Percentiles rank a stretch among this genome's conserved stretches.
These are phyloP conservation scores for Coniochaeta hoffmannii DNA, from an alignment of 2,329 filamentous ascomycete species.

Conservation along the genomic window DNA sequence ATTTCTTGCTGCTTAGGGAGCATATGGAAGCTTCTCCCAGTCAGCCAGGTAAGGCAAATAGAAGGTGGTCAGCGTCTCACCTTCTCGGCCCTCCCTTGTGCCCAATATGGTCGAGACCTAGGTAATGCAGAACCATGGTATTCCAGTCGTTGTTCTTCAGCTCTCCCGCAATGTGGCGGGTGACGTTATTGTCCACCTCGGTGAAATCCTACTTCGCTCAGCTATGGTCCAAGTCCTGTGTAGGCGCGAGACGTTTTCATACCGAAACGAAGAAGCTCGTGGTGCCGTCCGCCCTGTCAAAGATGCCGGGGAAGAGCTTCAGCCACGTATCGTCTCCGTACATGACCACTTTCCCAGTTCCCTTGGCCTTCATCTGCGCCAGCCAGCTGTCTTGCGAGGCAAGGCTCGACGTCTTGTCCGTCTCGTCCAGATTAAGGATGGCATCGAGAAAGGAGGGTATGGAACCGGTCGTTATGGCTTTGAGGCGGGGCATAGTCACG, in stretches of 20 bases:
- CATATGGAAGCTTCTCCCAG: slow-evolving; percentile 67
- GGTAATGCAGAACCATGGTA: slow-evolving; percentile 88
- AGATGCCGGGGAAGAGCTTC: slow-evolving; percentile 87
- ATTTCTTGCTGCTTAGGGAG: slow-evolving; percentile 88
- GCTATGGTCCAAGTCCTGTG: neutral
- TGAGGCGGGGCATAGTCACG: slow-evolving; percentile 96
- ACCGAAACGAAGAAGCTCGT: slow-evolving; percentile 98
- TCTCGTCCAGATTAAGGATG: slow-evolving; percentile 93
- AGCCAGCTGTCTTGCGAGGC: slow-evolving; percentile 92
- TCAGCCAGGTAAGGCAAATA: neutral
- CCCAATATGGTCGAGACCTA: slow-evolving; percentile 94
- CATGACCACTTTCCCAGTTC: slow-evolving; percentile 73
- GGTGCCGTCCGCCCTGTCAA: slow-evolving; percentile 82
- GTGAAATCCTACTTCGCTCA: slow-evolving; percentile 69
- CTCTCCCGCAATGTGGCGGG: slow-evolving; percentile 75
- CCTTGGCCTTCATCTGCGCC: slow-evolving; percentile 75
- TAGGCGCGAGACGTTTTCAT: slow-evolving; percentile 23
- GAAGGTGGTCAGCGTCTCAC: slow-evolving; percentile 28
- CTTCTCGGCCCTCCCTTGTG: slow-evolving; percentile 88
- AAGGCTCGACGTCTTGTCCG: slow-evolving; percentile 81
- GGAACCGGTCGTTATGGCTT: slow-evolving; percentile 93
- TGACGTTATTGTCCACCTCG: slow-evolving; percentile 97
- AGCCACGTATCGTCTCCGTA: slow-evolving; percentile 98
- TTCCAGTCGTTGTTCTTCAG: slow-evolving; percentile 77
- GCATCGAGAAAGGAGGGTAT: slow-evolving; percentile 98